A percentile compares a stretch with the other conserved stretches of the same genome.
Evolutionary conservation across 2,329 filamentous ascomycete genomes (phyloP).

Genomic region (Beauveria asiatica): DNA sequence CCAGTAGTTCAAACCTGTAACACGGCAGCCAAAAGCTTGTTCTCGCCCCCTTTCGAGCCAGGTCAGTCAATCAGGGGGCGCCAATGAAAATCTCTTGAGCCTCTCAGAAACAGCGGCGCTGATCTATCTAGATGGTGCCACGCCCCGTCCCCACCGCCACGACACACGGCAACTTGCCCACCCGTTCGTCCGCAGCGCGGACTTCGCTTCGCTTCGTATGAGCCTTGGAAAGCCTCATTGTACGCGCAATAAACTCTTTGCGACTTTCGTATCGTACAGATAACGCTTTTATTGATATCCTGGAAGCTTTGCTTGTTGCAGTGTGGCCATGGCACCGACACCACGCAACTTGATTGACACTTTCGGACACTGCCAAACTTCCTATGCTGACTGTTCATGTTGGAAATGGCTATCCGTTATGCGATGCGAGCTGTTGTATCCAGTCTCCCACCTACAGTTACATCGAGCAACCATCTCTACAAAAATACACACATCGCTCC

Average conservation of each 20-base stretch:
- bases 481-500: too few relatives aligned
- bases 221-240: not conserved
- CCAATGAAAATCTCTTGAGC: not conserved
- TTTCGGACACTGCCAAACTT: too few relatives aligned
- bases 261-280: not conserved
- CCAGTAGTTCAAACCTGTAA: not conserved
- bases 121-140: conserved; percentile 1
- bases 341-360: not conserved
- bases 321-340: not conserved
- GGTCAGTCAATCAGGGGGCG: too few relatives aligned
- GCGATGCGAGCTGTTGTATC: not conserved
- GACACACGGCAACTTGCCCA: not conserved
- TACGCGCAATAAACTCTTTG: not conserved
- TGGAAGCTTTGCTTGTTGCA: not conserved
- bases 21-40: not conserved
- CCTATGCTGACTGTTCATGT: too few relatives aligned
- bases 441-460: too few relatives aligned
- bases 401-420: not conserved
- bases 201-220: not conserved
- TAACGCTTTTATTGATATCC: not conserved
- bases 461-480: not conserved
- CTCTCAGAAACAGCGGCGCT: not conserved
- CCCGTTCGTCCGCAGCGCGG: not conserved
- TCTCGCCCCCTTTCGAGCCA: not conserved
- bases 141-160: not conserved